A percentile compares a stretch with the other conserved stretches of the same genome.
These are phyloP conservation scores for Euphrasia arctica DNA, from an alignment of 305 asterid genomes.

Conservation along the genomic window DNA sequence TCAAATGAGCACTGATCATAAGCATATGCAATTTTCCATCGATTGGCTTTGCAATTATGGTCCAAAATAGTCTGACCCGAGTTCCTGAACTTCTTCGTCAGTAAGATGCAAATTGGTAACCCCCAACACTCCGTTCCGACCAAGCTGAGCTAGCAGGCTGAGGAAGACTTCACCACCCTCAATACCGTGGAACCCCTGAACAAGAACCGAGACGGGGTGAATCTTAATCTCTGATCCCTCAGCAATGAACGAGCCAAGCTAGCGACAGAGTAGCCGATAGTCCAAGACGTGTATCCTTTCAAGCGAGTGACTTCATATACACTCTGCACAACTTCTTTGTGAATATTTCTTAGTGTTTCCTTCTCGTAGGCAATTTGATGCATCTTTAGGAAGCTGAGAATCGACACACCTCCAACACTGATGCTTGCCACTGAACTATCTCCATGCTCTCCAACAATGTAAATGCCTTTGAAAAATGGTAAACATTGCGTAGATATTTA, in stretches of 20 bases:
- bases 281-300: conserved; percentile 97
- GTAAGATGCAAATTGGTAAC: conserved; percentile 73
- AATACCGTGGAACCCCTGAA: conserved; percentile 64
- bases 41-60: conserved; percentile 56
- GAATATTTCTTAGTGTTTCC: conserved; percentile 60
- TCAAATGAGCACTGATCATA: too few species aligned
- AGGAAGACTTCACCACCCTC: conserved; percentile 64
- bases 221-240: conserved; percentile 72
- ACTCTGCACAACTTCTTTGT: conserved; percentile 64
- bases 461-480: conserved; percentile 5
- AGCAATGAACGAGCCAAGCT: conserved; percentile 65
- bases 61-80: conserved; percentile 64
- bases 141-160: conserved; percentile 84
- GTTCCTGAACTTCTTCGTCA: conserved; percentile 62
- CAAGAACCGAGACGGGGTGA: conserved; percentile 82
- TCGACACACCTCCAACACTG: conserved; percentile 83
- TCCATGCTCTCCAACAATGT: conserved; percentile 90
- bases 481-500: not conserved
- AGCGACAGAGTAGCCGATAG: conserved; percentile 86
- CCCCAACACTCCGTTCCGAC: conserved; percentile 67
- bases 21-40: not conserved
- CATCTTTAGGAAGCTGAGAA: conserved; percentile 58
- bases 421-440: conserved; percentile 94
- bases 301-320: conserved; percentile 76
- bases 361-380: conserved; percentile 73